Conservation (phyloP, 345 rosid species). For the Ceriops tagal region DNA sequence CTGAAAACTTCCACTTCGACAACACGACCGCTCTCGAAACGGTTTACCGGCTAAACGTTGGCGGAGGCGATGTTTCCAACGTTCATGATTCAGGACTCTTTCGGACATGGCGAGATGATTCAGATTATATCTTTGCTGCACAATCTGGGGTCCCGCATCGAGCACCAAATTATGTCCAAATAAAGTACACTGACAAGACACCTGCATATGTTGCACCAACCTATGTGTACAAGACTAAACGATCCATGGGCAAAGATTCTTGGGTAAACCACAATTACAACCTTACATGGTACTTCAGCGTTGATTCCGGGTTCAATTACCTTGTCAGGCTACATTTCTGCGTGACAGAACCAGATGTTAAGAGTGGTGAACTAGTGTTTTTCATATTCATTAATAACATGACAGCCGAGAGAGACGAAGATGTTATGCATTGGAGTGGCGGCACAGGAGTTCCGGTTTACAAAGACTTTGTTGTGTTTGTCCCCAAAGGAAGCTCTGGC, state of each 20-base stretch:
- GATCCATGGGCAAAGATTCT: constrained; percentile 11
- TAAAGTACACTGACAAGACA: constrained; percentile 6
- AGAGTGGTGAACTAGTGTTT: constrained; percentile 10
- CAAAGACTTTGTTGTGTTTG: constrained; percentile 21
- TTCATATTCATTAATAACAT: constrained; percentile 23
- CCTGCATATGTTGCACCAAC: constrained; percentile 36
- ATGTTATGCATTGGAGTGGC: not conserved
- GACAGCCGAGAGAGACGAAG: not conserved
- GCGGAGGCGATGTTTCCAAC: not conserved
- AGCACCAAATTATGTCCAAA: not conserved
- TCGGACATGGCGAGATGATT: constrained; percentile 28
- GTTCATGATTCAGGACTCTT: constrained; percentile 24
- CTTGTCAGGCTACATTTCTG: constrained; percentile 19
- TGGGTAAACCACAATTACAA: constrained; percentile 9
- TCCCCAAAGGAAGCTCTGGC: not conserved
- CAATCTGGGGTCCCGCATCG: not conserved
- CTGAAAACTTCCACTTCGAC: not conserved
- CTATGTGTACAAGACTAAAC: constrained; percentile 19
- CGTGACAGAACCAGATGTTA: constrained; percentile 24
- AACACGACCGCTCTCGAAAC: constrained; percentile 20
- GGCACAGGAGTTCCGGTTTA: constrained; percentile 21
- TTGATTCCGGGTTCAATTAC: constrained; percentile 32
- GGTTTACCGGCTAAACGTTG: constrained; percentile 28
- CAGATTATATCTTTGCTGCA: not conserved
- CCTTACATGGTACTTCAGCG: constrained; percentile 34